phyloP scores from a whole-genome alignment of 129 eudicot genomes.

The Logfia minima region DNA sequence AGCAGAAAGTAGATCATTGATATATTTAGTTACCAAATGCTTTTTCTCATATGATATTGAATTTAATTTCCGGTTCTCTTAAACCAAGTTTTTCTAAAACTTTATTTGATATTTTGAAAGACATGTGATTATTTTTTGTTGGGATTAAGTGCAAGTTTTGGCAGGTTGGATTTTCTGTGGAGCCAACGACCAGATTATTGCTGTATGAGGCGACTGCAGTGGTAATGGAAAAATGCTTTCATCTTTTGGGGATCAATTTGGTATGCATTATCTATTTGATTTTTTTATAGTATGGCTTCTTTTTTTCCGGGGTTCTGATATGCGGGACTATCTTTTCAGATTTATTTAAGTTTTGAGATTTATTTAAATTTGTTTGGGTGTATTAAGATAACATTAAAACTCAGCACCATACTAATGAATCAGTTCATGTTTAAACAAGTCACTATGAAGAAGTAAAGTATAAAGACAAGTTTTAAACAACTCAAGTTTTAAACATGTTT shows the following conservation, averaged over 20 bases:
- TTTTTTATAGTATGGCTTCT: neutral
- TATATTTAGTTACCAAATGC: no score
- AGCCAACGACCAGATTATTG: neutral
- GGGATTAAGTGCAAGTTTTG: neutral
- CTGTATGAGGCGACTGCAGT: neutral
- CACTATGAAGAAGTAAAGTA: neutral
- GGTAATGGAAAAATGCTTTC: neutral
- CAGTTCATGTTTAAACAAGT: neutral
- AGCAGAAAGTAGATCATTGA: no score
- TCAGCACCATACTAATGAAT: neutral
- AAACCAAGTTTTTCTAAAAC: no score
- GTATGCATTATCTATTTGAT: neutral
- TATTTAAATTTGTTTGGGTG: neutral
- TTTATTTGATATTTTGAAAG: no score
- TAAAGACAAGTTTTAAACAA: neutral
- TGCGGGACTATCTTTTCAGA: neutral
- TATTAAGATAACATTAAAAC: neutral
- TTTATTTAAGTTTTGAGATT: neutral
- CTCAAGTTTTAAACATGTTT: neutral
- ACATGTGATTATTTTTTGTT: neutral
- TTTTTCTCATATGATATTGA: no score
- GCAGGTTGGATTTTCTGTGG: neutral
- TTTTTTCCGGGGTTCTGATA: neutral
- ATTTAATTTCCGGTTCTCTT: no score
- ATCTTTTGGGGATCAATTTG: neutral